Evolutionary conservation across 2,329 filamentous ascomycete species (phyloP).

Genomic region (Geosmithia flava): DNA sequence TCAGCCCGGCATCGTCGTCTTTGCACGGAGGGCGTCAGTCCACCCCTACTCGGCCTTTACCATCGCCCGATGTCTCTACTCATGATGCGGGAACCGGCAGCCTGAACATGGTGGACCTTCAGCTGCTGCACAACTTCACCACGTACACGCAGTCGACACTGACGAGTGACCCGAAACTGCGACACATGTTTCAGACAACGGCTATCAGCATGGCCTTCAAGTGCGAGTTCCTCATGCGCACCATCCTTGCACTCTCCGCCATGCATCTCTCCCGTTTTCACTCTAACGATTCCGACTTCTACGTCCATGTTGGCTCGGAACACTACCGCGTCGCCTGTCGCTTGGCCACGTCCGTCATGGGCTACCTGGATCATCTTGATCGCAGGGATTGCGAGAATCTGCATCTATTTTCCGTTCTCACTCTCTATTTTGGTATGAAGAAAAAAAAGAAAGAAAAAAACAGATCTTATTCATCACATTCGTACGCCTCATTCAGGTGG

Average conservation of each 20-base stretch:
- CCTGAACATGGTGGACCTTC: conserved; percentile 29
- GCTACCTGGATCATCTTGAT: conserved; percentile 1
- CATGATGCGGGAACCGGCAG: neutral
- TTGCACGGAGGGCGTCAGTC: neutral
- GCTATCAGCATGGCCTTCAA: conserved; percentile 31
- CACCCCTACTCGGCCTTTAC: neutral
- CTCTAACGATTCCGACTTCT: conserved; percentile 21
- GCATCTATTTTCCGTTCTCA: conserved; percentile 17
- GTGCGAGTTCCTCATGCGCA: conserved; percentile 33
- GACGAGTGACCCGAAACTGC: conserved; percentile 23
- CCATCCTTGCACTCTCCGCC: conserved; percentile 33
- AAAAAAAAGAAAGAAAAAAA: too few species aligned
- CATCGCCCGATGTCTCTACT: neutral
- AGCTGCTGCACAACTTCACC: conserved; percentile 39
- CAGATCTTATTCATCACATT: neutral
- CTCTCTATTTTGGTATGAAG: conserved; percentile 19
- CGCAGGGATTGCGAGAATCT: conserved; percentile 10
- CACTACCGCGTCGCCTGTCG: conserved; percentile 17
- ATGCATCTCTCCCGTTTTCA: conserved; percentile 31
- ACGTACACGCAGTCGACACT: conserved; percentile 35
- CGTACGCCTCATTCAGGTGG: too few species aligned
- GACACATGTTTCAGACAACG: conserved; percentile 32
- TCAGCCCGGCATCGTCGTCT: neutral
- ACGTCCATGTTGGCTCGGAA: conserved; percentile 11
- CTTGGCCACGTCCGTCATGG: conserved; percentile 13